Percentiles rank a stretch among this genome's conserved stretches.
phyloP scores from a whole-genome alignment of 2,329 filamentous ascomycete genomes.

The Colletotrichum shisoi region DNA sequence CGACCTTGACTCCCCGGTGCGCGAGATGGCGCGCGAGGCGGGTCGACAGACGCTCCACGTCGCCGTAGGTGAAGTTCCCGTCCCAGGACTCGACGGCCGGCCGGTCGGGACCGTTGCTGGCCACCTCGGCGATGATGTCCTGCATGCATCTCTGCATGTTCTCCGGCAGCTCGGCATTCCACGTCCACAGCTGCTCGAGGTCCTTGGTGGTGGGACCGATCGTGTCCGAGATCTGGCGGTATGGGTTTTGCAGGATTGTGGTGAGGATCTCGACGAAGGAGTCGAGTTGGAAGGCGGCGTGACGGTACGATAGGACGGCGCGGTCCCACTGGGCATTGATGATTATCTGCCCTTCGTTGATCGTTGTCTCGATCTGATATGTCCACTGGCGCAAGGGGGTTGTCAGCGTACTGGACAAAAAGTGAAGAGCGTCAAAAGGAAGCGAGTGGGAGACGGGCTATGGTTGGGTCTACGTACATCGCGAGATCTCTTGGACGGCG shows the following conservation, averaged over 20 bases:
- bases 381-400: conserved; percentile 39
- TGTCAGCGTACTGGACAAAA: conserved; percentile 10
- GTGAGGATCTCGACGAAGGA: conserved; percentile 41
- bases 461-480: conserved; percentile 29
- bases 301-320: conserved; percentile 35
- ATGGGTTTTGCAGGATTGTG: conserved; percentile 37
- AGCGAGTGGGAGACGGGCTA: not conserved
- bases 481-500: conserved; percentile 26
- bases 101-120: conserved; percentile 49
- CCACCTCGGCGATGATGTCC: conserved; percentile 54
- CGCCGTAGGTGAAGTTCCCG: conserved; percentile 56
- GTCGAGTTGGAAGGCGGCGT: conserved; percentile 39
- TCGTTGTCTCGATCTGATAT: conserved; percentile 40
- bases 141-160: conserved; percentile 56
- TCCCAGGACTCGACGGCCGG: conserved; percentile 61
- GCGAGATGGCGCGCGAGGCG: conserved; percentile 53
- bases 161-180: conserved; percentile 55
- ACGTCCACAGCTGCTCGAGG: conserved; percentile 56
- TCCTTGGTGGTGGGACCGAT: conserved; percentile 47
- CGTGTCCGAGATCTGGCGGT: conserved; percentile 32
- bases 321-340: conserved; percentile 41
- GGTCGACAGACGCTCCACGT: conserved; percentile 55
- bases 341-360: conserved; percentile 34
- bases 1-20: conserved; percentile 49
- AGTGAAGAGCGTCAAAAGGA: not conserved